Percentiles rank a stretch among this genome's conserved stretches.
Evolutionary conservation across 805 yeast genomes (phyloP).

Genomic region (Scheffersomyces coipomensis): DNA sequence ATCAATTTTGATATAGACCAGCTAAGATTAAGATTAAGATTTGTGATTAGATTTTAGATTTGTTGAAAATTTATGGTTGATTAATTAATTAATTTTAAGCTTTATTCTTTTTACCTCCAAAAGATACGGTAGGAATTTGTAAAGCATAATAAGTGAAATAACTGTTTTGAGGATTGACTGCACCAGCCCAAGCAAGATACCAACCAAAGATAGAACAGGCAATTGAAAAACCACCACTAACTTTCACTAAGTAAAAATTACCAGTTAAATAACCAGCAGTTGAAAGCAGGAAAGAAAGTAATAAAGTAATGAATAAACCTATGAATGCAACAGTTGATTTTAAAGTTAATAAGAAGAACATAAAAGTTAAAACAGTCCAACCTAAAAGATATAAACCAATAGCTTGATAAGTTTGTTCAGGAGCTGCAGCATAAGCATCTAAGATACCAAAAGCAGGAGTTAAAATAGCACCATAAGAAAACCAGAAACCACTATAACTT

Average conservation of each 20-base stretch:
- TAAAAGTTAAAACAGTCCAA: conserved; percentile 64
- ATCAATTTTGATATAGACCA: too few species aligned
- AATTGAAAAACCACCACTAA: conserved; percentile 68
- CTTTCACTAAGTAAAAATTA: conserved; percentile 39
- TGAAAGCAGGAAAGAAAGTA: conserved; percentile 52
- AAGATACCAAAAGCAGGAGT: conserved; percentile 57
- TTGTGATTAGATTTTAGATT: too few species aligned
- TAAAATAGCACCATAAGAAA: conserved; percentile 46
- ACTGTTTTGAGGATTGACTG: conserved; percentile 56
- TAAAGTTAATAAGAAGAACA: conserved; percentile 53
- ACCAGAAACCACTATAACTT: conserved; percentile 58
- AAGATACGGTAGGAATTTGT: neutral
- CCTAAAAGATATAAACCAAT: conserved; percentile 59
- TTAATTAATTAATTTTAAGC: too few species aligned
- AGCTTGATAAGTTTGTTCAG: conserved; percentile 44
- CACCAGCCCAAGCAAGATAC: conserved; percentile 60
- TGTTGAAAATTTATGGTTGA: too few species aligned
- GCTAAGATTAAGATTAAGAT: too few species aligned
- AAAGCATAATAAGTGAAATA: conserved; percentile 32
- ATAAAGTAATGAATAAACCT: conserved; percentile 49
- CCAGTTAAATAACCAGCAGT: conserved; percentile 50
- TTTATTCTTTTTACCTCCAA: too few species aligned
- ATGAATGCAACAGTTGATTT: conserved; percentile 52
- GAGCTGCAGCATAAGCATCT: conserved; percentile 42
- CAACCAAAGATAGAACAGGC: conserved; percentile 55